Evolutionary conservation across 148 eudicot genomes (phyloP).

Genomic region (Pouteria glomerata): DNA sequence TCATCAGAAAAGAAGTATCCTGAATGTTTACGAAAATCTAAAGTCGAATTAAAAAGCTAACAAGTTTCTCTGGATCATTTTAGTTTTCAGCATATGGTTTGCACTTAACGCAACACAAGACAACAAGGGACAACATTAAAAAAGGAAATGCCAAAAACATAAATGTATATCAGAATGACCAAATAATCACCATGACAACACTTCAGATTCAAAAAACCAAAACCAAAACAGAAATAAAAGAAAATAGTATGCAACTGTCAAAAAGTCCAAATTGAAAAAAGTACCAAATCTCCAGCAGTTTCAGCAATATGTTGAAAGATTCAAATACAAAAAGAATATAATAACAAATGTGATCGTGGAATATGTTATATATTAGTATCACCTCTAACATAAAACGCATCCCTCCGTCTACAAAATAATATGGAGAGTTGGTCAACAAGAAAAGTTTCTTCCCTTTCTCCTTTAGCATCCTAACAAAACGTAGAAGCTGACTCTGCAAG

Average conservation of each 20-base stretch:
- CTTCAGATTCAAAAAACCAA: background rate
- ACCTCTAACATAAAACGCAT: conserved; percentile 96
- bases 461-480: conserved; percentile 72
- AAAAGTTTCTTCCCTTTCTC: conserved; percentile 94
- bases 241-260: background rate
- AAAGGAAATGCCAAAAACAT: background rate
- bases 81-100: background rate
- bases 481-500: conserved; percentile 60
- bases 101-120: too few relatives aligned
- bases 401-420: conserved; percentile 97
- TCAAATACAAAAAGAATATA: background rate
- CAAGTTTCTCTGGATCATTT: background rate
- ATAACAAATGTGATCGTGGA: background rate
- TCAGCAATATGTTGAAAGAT: conserved; percentile 5
- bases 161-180: background rate
- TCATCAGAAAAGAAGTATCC: background rate
- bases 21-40: background rate
- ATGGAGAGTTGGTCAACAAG: conserved; percentile 96
- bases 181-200: background rate
- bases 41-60: too few relatives aligned
- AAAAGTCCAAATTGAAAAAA: conserved; percentile 4
- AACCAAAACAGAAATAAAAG: too few relatives aligned
- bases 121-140: background rate
- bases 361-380: conserved; percentile 10
- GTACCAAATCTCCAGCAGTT: conserved; percentile 1